These are phyloP conservation scores for Pseudocercospora crystallina DNA, from an alignment of 2,329 filamentous ascomycete genomes.

Conservation along the genomic window DNA sequence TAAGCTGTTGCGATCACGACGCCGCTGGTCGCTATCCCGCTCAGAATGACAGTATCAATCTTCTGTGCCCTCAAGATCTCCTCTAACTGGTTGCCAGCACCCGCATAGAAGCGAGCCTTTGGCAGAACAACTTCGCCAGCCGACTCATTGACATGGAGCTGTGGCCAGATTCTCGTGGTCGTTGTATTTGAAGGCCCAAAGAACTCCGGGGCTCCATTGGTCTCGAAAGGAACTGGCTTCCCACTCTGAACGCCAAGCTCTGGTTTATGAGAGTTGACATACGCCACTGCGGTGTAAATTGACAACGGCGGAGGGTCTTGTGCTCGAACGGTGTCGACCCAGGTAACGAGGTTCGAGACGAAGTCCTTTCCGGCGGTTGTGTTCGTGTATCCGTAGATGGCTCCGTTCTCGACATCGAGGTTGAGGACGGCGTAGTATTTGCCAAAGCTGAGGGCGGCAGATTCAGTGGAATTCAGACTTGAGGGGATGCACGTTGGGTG, in stretches of 20 bases:
- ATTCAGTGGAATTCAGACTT: conserved; percentile 19
- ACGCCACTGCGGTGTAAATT: conserved; percentile 43
- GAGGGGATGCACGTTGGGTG: conserved; percentile 24
- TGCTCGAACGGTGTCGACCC: conserved; percentile 43
- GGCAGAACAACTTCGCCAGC: conserved; percentile 38
- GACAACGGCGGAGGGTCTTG: conserved; percentile 35
- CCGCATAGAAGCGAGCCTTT: conserved; percentile 46
- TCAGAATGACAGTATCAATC: conserved; percentile 45
- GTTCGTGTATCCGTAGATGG: conserved; percentile 36
- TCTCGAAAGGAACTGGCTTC: neutral
- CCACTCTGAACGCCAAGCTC: conserved; percentile 34
- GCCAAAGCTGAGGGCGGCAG: conserved; percentile 31
- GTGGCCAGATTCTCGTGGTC: conserved; percentile 16
- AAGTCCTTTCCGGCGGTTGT: conserved; percentile 36
- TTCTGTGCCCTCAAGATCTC: conserved; percentile 40
- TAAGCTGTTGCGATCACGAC: conserved; percentile 46
- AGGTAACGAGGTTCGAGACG: conserved; percentile 36
- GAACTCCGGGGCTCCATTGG: conserved; percentile 37
- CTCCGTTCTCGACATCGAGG: conserved; percentile 41
- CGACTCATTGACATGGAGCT: conserved; percentile 36
- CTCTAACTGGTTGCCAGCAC: conserved; percentile 41
- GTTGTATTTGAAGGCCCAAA: conserved; percentile 30
- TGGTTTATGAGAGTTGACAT: conserved; percentile 32
- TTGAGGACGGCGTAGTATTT: conserved; percentile 42
- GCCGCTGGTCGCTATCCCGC: conserved; percentile 44